Evolutionary conservation across 768 basidiomycete species (phyloP).

Genomic region (Boletus edulis): DNA sequence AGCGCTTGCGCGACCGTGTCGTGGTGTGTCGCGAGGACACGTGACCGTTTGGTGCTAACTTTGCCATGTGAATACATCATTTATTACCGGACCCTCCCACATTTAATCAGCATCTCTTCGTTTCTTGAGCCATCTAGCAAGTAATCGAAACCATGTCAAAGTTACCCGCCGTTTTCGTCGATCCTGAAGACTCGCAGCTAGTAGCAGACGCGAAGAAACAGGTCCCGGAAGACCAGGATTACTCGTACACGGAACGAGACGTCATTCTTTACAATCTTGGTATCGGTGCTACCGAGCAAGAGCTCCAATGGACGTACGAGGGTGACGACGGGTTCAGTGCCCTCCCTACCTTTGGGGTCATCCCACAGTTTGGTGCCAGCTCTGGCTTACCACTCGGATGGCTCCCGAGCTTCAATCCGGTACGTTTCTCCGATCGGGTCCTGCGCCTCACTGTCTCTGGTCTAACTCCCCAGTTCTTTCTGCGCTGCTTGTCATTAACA

Average conservation of each 20-base stretch:
- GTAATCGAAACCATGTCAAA: slow-evolving; percentile 26
- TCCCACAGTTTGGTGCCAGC: slow-evolving; percentile 84
- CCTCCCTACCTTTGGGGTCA: slow-evolving; percentile 92
- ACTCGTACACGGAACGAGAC: slow-evolving; percentile 82
- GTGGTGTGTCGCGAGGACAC: too few relatives aligned
- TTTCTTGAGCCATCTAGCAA: too few relatives aligned
- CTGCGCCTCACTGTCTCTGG: neutral
- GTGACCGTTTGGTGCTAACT: too few relatives aligned
- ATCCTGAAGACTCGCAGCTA: slow-evolving; percentile 78
- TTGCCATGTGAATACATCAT: neutral
- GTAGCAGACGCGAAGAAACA: slow-evolving; percentile 80
- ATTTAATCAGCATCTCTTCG: too few relatives aligned
- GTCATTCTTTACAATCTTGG: slow-evolving; percentile 95
- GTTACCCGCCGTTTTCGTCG: slow-evolving; percentile 56
- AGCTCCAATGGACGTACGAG: slow-evolving; percentile 91
- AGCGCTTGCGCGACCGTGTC: too few relatives aligned
- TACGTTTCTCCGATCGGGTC: slow-evolving; percentile 35
- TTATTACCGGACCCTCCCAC: too few relatives aligned
- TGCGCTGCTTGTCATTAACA: neutral
- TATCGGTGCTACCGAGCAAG: slow-evolving; percentile 88
- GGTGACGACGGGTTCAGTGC: slow-evolving; percentile 82
- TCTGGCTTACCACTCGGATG: slow-evolving; percentile 71
- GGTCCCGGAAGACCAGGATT: slow-evolving; percentile 53
- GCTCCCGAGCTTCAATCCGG: slow-evolving; percentile 94
- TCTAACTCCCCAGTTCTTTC: neutral